phyloP scores from a whole-genome alignment of 306 rosid species.

The Cucurbita maxima region DNA sequence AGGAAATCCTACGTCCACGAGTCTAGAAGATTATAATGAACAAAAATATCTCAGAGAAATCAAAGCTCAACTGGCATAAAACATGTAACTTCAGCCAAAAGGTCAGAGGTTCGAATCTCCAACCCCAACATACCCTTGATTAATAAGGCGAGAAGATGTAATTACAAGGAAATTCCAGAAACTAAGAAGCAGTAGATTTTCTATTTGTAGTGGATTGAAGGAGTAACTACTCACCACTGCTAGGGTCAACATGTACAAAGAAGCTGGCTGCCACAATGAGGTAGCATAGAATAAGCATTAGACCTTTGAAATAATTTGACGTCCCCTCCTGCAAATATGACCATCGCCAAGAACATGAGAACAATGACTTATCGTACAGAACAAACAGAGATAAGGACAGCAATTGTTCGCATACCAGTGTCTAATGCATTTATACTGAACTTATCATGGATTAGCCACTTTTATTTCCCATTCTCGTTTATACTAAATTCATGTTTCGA shows the following conservation, averaged over 20 bases:
- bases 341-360: background rate
- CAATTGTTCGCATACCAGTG: background rate
- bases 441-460: background rate
- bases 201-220: background rate
- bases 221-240: conserved; percentile 37
- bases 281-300: conserved; percentile 89
- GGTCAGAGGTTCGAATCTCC: no score
- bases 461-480: background rate
- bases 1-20: background rate
- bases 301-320: conserved; percentile 79
- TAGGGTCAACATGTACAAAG: conserved; percentile 76
- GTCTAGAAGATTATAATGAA: background rate
- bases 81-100: no score
- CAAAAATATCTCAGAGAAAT: background rate
- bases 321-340: conserved; percentile 63
- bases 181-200: background rate
- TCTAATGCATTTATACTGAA: background rate
- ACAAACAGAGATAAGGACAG: background rate
- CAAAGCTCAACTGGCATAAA: no score
- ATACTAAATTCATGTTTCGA: background rate
- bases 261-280: conserved; percentile 93
- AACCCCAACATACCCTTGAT: no score
- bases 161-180: background rate
- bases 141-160: background rate
- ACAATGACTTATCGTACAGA: background rate